These are phyloP conservation scores for Fennellomyces sp. DNA, from an alignment of 371 early-diverging fungal genomes.

Conservation along the genomic window DNA sequence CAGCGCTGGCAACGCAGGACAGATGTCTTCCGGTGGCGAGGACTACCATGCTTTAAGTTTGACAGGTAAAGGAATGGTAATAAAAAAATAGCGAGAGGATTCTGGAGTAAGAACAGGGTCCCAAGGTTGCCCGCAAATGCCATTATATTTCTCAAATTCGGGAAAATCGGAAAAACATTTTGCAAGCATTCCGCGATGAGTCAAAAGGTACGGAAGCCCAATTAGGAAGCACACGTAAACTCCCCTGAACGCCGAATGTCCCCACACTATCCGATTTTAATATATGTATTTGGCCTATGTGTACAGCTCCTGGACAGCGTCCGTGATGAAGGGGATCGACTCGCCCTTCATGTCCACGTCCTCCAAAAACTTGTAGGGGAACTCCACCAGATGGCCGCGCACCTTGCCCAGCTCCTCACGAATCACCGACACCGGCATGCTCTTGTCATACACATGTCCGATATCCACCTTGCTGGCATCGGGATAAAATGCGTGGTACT, in stretches of 20 bases:
- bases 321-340: conserved; percentile 42
- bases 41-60: conserved; percentile 5
- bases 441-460: conserved; percentile 45
- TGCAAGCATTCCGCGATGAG: not conserved
- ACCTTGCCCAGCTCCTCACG: conserved; percentile 50
- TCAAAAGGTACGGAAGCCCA: not conserved
- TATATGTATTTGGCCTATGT: conserved; percentile 35
- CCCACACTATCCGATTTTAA: not conserved
- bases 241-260: not conserved
- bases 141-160: not conserved
- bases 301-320: conserved; percentile 43
- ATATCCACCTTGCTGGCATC: conserved; percentile 40
- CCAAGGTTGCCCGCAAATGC: not conserved
- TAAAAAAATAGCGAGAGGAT: not conserved
- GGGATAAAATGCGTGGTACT: conserved; percentile 68
- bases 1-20: conserved; percentile 1
- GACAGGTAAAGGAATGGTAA: not conserved
- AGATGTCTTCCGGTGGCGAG: conserved; percentile 10
- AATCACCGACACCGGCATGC: conserved; percentile 50
- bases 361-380: conserved; percentile 76
- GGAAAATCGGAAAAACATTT: conserved; percentile 6
- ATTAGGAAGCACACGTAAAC: too few relatives aligned
- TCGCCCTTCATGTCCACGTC: conserved; percentile 54
- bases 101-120: not conserved
- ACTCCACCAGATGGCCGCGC: conserved; percentile 74